Conservation (phyloP, 352 stramenopile genomes). For the Phytophthora podocarpi region DNA sequence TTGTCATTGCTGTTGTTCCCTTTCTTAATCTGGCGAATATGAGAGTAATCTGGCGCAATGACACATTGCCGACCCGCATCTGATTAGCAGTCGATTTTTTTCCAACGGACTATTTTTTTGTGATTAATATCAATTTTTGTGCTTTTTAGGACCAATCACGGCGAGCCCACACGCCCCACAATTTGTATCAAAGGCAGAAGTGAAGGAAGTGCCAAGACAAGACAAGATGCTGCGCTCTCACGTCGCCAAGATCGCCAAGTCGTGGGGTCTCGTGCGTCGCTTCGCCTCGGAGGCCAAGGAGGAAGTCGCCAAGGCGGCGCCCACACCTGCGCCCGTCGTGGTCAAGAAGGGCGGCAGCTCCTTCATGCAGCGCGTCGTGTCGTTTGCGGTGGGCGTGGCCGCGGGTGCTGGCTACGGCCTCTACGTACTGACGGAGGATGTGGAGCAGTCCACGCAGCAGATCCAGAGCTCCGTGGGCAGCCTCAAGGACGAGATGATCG, state of each 20-base stretch:
- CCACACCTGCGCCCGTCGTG: constrained; percentile 35
- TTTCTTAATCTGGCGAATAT: background rate
- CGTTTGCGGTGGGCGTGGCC: constrained; percentile 73
- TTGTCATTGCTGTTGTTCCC: background rate
- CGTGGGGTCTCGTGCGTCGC: constrained; percentile 41
- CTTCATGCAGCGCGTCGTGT: constrained; percentile 70
- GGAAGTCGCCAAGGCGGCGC: constrained; percentile 19
- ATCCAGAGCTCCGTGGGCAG: constrained; percentile 67
- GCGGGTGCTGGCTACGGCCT: constrained; percentile 67
- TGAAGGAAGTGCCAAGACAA: constrained; percentile 13
- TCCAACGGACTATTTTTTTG: too few relatives aligned
- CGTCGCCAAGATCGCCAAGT: constrained; percentile 29
- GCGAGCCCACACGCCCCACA: constrained; percentile 14
- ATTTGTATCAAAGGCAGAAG: constrained; percentile 22
- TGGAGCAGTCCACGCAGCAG: constrained; percentile 71
- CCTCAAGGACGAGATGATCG: constrained; percentile 74
- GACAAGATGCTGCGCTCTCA: constrained; percentile 41
- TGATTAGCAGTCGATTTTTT: too few relatives aligned
- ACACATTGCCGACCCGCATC: too few relatives aligned
- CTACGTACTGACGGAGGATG: constrained; percentile 74
- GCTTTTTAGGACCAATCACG: background rate
- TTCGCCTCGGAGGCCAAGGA: constrained; percentile 72
- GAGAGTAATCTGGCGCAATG: background rate
- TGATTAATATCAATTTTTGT: too few relatives aligned
- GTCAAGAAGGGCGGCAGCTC: constrained; percentile 64